Percentiles rank a stretch among this genome's conserved stretches.
Conservation (phyloP, 179 eudicot species). For the Amaranthus tricolor region DNA sequence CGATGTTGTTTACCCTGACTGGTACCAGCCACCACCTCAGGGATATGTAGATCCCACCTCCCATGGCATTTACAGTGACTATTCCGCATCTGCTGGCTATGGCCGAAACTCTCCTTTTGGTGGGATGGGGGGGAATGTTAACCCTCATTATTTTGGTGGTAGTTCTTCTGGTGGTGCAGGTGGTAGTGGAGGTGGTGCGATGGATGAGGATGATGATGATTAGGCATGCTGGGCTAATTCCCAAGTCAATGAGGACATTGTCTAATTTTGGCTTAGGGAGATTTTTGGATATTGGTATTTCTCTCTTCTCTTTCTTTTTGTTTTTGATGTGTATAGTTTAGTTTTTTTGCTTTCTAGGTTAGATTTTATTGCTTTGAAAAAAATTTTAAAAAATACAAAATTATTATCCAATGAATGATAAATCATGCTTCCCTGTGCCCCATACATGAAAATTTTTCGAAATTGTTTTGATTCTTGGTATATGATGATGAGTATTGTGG, state of each 20-base stretch:
- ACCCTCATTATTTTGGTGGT: background rate
- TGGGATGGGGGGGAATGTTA: background rate
- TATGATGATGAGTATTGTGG: too few species aligned
- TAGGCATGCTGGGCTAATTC: background rate
- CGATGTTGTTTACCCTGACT: too few species aligned
- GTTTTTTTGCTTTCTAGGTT: background rate
- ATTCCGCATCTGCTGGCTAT: too few species aligned
- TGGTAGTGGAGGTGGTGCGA: background rate
- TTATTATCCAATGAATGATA: too few species aligned
- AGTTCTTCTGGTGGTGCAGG: background rate
- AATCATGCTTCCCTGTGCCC: too few species aligned
- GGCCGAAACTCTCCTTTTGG: too few species aligned
- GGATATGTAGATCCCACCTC: too few species aligned
- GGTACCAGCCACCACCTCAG: too few species aligned
- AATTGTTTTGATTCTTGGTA: too few species aligned
- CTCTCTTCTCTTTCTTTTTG: background rate
- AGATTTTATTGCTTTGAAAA: background rate
- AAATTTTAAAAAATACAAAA: too few species aligned
- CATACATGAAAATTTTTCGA: too few species aligned
- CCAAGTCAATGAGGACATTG: background rate
- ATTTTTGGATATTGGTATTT: background rate
- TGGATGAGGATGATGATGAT: background rate
- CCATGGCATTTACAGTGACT: too few species aligned
- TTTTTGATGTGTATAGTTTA: background rate
- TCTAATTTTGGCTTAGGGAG: background rate